Evolutionary conservation across 1,284 basidiomycete species (phyloP), one percentile per base, ranked within the genome.

Genomic region (Sporisorium sorghi): DNA sequence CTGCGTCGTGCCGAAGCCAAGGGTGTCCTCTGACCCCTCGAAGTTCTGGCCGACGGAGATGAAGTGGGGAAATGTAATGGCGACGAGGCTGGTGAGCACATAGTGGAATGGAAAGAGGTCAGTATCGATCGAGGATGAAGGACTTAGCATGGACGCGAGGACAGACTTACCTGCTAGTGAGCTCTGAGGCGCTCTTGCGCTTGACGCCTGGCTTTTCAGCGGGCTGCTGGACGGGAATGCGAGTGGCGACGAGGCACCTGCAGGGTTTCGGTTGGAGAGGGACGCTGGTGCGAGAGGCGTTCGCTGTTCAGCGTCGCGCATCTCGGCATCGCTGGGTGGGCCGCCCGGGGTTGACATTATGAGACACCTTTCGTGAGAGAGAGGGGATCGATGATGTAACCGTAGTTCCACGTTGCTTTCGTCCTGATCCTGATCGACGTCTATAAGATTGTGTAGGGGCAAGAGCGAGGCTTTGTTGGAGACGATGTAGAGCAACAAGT

Each of bases 1-100:
- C 55, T 59, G 57, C 71, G 53, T 58, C 63, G 33, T 15, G 67
- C 32, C 15, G 74, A 50, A 33, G 64, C 64, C 12, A 61, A 43
- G 24, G 68, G 71, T 23, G 73, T 74, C 24, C 66, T 62, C 43
- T 71, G 62, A n/a, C 65, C 70, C 11, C 75, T 58, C 30, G 78
- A 69, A 10, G 64, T 73, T n/a, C 70, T 52, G 8, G 65, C 71
- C 23, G 80, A 75, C 10, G 79, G 74, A 15, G 82, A 83, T 17
- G 80, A 82, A 24, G 78, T 77, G 5, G 79, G 80, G 44, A 84
- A 83, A 43, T 76, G 76, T 15, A 84, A 58, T 9, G 82, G 80
- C 24, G 79, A 80, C 2, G 76, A 78, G 17, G 66, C 79, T 59
- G 69, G 28, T 5, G 39, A 26, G 26, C 40, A 43, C 0, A 12